Evolutionary conservation across 495 filamentous ascomycete species (phyloP).

Genomic region (Penicillium daleae): DNA sequence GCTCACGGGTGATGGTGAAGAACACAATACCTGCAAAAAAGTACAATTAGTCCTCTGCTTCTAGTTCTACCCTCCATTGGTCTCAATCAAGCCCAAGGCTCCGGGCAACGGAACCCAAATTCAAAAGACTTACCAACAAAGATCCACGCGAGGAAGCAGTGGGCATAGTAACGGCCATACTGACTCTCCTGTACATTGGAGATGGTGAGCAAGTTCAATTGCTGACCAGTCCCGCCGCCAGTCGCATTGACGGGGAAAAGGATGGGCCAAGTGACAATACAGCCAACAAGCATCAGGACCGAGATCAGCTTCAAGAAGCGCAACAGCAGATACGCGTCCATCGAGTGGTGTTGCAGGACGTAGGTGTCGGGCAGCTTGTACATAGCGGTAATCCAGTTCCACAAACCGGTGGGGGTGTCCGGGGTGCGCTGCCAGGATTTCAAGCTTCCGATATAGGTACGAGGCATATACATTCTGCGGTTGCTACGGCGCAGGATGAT

Average conservation of each 20-base stretch:
- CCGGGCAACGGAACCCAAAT: neutral
- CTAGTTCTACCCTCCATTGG: neutral
- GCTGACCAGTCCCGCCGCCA: conserved; percentile 57
- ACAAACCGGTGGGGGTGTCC: conserved; percentile 65
- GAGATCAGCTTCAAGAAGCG: conserved; percentile 79
- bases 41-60: neutral
- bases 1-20: conserved; percentile 86
- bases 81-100: neutral
- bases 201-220: conserved; percentile 81
- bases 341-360: conserved; percentile 83
- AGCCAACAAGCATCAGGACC: conserved; percentile 77
- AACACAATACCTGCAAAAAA: conserved; percentile 68
- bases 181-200: conserved; percentile 61
- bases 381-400: conserved; percentile 78
- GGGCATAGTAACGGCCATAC: conserved; percentile 74
- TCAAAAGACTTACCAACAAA: conserved; percentile 65
- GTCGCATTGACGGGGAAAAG: conserved; percentile 87
- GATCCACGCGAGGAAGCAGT: conserved; percentile 70
- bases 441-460: conserved; percentile 82
- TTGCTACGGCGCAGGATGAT: conserved; percentile 73
- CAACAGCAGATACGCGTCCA: conserved; percentile 87
- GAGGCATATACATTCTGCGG: conserved; percentile 80
- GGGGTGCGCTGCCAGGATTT: conserved; percentile 69
- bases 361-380: conserved; percentile 80
- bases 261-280: conserved; percentile 80